Conservation (phyloP, 257 asterid species). For the Salvia rosmarinus region DNA sequence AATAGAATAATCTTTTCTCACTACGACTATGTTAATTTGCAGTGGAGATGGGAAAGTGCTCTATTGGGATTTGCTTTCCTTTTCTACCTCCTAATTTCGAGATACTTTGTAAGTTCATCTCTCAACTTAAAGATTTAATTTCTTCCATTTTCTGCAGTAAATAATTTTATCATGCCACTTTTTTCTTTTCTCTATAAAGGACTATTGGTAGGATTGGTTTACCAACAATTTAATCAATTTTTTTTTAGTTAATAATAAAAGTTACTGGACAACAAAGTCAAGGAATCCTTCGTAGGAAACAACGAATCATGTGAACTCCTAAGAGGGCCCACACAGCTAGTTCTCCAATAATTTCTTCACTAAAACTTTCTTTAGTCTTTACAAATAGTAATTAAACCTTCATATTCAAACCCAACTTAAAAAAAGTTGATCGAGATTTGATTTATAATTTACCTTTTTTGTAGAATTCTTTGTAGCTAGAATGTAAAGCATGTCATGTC, state of each 20-base stretch:
- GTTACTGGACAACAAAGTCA: conserved; percentile 10
- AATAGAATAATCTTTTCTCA: not conserved
- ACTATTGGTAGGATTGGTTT: not conserved
- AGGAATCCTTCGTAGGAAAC: not conserved
- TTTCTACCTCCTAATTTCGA: conserved; percentile 77
- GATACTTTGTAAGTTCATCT: conserved; percentile 70
- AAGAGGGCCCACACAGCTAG: conserved; percentile 22
- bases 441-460: conserved; percentile 1
- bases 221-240: not conserved
- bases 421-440: not conserved
- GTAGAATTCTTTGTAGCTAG: conserved; percentile 1
- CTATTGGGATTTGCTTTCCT: conserved; percentile 83
- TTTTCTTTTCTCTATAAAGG: not conserved
- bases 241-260: no score
- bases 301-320: not conserved
- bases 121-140: not conserved
- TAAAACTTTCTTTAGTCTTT: not conserved
- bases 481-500: not conserved
- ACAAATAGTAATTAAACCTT: conserved; percentile 2
- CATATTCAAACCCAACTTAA: conserved; percentile 33
- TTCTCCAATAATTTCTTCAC: not conserved
- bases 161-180: not conserved
- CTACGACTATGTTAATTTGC: conserved; percentile 37
- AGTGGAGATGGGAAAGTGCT: conserved; percentile 99
- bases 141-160: not conserved